Percentiles rank a stretch among this genome's conserved stretches.
These are phyloP conservation scores for Claviceps capensis DNA, from an alignment of 2,329 filamentous ascomycete species.

Conservation along the genomic window DNA sequence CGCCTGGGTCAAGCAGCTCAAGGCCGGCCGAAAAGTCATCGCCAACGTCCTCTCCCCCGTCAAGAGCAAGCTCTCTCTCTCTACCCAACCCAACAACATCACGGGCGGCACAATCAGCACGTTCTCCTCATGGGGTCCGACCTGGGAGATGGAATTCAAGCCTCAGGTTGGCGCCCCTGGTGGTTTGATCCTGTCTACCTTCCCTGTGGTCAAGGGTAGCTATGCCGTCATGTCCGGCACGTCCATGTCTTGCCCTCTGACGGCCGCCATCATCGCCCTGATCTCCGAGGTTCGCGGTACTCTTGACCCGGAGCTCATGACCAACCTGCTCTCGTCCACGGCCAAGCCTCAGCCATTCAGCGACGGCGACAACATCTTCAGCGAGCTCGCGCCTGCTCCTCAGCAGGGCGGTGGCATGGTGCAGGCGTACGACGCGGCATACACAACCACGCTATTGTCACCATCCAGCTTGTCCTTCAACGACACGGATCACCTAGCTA, in stretches of 20 bases:
- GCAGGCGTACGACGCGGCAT: slow-evolving; percentile 44
- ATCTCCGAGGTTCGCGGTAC: slow-evolving; percentile 35
- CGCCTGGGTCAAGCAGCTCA: slow-evolving; percentile 24
- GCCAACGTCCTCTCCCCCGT: not conserved
- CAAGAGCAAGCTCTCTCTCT: not conserved
- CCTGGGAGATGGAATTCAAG: slow-evolving; percentile 41
- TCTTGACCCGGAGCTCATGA: slow-evolving; percentile 32
- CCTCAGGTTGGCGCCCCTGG: slow-evolving; percentile 42
- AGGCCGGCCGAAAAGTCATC: slow-evolving; percentile 22
- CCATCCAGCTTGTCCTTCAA: slow-evolving; percentile 47
- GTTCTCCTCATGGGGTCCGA: slow-evolving; percentile 46
- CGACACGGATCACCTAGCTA: slow-evolving; percentile 42
- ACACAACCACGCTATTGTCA: slow-evolving; percentile 36
- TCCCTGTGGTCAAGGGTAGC: slow-evolving; percentile 26
- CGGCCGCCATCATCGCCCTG: slow-evolving; percentile 40
- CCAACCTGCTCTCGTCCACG: slow-evolving; percentile 35
- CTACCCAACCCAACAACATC: slow-evolving; percentile 6
- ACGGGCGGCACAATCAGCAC: slow-evolving; percentile 36
- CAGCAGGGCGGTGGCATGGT: slow-evolving; percentile 48
- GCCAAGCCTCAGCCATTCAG: slow-evolving; percentile 36
- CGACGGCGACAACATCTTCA: slow-evolving; percentile 20
- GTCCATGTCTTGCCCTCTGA: slow-evolving; percentile 44
- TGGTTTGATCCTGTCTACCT: slow-evolving; percentile 44
- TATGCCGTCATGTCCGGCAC: slow-evolving; percentile 43
- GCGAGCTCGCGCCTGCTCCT: slow-evolving; percentile 36